These are phyloP conservation scores for Podila clonocystis DNA, from an alignment of 192 early-diverging fungal species.

Conservation along the genomic window DNA sequence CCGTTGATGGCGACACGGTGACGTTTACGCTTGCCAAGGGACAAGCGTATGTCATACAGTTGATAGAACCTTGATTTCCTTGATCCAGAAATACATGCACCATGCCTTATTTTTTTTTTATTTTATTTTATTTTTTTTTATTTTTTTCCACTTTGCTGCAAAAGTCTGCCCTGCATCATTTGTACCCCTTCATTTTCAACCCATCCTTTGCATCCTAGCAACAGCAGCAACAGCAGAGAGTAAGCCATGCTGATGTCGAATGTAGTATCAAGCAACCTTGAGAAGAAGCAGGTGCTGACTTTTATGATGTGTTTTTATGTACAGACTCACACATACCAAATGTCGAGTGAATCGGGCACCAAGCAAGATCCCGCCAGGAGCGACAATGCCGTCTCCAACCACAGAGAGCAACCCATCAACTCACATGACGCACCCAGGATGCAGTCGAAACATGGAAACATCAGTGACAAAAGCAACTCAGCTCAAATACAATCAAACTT, in stretches of 20 bases:
- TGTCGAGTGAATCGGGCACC: not conserved
- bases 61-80: constrained; percentile 9
- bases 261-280: too few relatives aligned
- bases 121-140: too few relatives aligned
- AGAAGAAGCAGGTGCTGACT: too few relatives aligned
- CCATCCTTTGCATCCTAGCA: too few relatives aligned
- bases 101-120: too few relatives aligned
- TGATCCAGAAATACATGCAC: not conserved
- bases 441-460: constrained; percentile 1
- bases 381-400: constrained; percentile 1
- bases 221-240: too few relatives aligned
- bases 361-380: constrained; percentile 2
- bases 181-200: too few relatives aligned
- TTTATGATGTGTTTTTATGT: too few relatives aligned
- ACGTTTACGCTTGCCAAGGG: constrained; percentile 25
- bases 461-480: not conserved
- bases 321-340: too few relatives aligned
- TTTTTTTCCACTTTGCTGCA: too few relatives aligned
- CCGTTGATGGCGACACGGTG: constrained; percentile 9
- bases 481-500: not conserved
- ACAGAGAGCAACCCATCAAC: not conserved
- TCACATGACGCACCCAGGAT: not conserved
- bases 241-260: not conserved
- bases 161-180: too few relatives aligned
- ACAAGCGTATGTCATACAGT: constrained; percentile 27